Evolutionary conservation across 1,139 yeast genomes (phyloP), one percentile per base, ranked within the genome.

Genomic region (Yueomyces sp.): DNA sequence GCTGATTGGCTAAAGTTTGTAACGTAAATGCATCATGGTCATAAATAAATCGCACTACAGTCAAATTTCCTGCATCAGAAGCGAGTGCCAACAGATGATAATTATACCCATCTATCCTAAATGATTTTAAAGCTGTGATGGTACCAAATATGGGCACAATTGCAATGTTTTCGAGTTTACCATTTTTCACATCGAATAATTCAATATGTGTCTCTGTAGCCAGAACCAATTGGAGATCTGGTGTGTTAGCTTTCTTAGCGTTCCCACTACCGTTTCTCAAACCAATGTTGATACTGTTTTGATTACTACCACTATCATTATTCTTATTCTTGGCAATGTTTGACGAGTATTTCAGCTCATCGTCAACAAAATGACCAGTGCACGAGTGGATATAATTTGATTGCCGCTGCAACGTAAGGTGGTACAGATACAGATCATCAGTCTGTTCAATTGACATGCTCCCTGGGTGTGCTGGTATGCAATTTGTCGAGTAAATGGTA

Each of bases 1-100:
- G 81, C 53, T 82, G 91, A 47, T 77, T 77, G 39, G 71, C 66
- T 1, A 77, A 49, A 0, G 78, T 65, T 12, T 63, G 64, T 52
- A 86, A 78, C 42, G 57, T 58, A 29, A 66, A 59, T 9, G 57
- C 48, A 1, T 59, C 61, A 3, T 46, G 37, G 6, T 32, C 33
- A n/a, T 39, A 43, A n/a, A 42, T 40, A 40, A 72, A 75, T 48
- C 74, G 75, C 12, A 81, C 60, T 0, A 89, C 60, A 0, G 80
- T 66, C 26, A 87, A 51, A 44, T 76, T 75, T 0, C 97, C 97
- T 1, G 95, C 75, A 56, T 89, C 97, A 0, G 94, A 76, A 0
- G 93, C 74, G 3, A 86, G 60, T n/a, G 81, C 73, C 28, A 89
- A 51, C 36, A 67, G 66, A 50, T 85, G 93, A 42, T 67, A 68